These are phyloP conservation scores for Cornus kousa DNA, from an alignment of 148 eudicot genomes.

Conservation along the genomic window DNA sequence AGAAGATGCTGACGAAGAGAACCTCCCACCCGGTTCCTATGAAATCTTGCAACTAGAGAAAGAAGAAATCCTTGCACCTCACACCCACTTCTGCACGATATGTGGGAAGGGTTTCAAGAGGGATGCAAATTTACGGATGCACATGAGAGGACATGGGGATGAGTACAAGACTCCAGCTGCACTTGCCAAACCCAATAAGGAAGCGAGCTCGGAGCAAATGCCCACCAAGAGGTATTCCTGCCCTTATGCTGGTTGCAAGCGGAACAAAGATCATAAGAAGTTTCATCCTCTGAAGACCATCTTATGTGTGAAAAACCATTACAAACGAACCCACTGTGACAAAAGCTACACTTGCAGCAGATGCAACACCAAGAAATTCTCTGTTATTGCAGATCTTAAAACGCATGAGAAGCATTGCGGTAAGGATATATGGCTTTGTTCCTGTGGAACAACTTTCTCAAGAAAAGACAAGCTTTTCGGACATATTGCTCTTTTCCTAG, in stretches of 20 bases:
- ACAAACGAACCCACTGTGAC: constrained; percentile 95
- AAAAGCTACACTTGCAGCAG: constrained; percentile 88
- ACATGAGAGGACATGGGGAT: constrained; percentile 97
- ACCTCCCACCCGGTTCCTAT: constrained; percentile 86
- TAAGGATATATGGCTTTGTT: constrained; percentile 91
- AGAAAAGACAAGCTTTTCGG: constrained; percentile 97
- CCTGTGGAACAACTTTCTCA: constrained; percentile 96
- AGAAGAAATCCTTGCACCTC: constrained; percentile 95
- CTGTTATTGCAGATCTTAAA: constrained; percentile 93
- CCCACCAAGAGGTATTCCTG: constrained; percentile 88
- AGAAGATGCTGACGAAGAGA: constrained; percentile 85
- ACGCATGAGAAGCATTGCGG: constrained; percentile 99
- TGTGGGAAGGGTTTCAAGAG: constrained; percentile 97
- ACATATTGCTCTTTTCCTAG: constrained; percentile 91
- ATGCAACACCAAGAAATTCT: constrained; percentile 85
- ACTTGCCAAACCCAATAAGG: constrained; percentile 87
- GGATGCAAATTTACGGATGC: constrained; percentile 95
- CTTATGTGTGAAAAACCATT: constrained; percentile 90
- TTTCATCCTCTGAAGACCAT: constrained; percentile 92
- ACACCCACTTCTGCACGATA: constrained; percentile 90
- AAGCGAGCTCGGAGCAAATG: constrained; percentile 56
- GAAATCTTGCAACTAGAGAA: constrained; percentile 89
- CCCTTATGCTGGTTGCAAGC: constrained; percentile 82
- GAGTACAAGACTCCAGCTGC: constrained; percentile 93
- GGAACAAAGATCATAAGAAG: constrained; percentile 89